These are phyloP conservation scores for Dimocarpus longan DNA, from an alignment of 345 rosid genomes.

Conservation along the genomic window DNA sequence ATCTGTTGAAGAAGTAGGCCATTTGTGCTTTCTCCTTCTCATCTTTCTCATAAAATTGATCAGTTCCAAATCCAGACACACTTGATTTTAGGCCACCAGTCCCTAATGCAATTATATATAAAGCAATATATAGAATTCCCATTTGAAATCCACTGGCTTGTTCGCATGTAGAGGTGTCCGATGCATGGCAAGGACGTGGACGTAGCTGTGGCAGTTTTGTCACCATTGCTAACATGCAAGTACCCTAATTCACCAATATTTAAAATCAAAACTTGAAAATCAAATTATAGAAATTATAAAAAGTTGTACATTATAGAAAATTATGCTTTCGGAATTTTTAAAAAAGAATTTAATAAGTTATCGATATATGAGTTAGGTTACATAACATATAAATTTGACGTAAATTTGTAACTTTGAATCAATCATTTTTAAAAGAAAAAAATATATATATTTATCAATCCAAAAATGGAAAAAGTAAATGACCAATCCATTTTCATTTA, in stretches of 20 bases:
- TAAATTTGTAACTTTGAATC: too few species aligned
- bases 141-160: slow-evolving; percentile 52
- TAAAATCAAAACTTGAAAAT: not conserved
- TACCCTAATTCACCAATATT: slow-evolving; percentile 43
- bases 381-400: too few species aligned
- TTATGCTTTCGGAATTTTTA: not conserved
- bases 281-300: not conserved
- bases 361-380: too few species aligned
- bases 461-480: too few species aligned
- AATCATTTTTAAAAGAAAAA: too few species aligned
- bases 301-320: not conserved
- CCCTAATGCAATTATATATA: slow-evolving; percentile 62
- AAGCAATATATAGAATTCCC: slow-evolving; percentile 54
- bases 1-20: slow-evolving; percentile 64
- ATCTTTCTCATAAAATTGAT: slow-evolving; percentile 65
- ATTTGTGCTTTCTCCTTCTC: slow-evolving; percentile 61
- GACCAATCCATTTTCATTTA: too few species aligned
- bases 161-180: slow-evolving; percentile 32
- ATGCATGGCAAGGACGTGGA: slow-evolving; percentile 48
- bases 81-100: slow-evolving; percentile 78
- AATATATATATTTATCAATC: too few species aligned
- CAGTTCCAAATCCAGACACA: slow-evolving; percentile 69
- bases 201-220: slow-evolving; percentile 55
- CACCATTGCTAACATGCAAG: slow-evolving; percentile 48
- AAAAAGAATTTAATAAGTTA: not conserved